A percentile compares a stretch with the other conserved stretches of the same genome.
These are phyloP conservation scores for Auricularia cornea DNA, from an alignment of 768 basidiomycete genomes.

Conservation along the genomic window DNA sequence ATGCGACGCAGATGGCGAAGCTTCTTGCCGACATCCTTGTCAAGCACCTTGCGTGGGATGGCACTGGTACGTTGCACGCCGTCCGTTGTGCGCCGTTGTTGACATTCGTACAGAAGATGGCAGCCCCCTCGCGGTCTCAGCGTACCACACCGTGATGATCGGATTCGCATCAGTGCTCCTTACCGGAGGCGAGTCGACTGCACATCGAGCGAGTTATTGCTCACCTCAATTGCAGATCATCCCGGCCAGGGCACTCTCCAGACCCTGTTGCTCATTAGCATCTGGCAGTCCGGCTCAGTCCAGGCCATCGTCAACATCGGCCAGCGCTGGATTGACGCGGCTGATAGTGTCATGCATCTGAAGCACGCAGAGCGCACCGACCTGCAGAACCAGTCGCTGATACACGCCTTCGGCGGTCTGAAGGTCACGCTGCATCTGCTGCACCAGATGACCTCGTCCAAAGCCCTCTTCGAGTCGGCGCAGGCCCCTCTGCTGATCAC, in stretches of 20 bases:
- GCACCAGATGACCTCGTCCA: conserved; percentile 66
- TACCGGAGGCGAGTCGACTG: conserved; percentile 50
- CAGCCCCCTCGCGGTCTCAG: conserved; percentile 28
- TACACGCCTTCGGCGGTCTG: conserved; percentile 70
- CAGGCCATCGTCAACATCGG: conserved; percentile 56
- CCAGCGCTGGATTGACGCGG: conserved; percentile 43
- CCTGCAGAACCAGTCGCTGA: conserved; percentile 50
- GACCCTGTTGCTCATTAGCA: conserved; percentile 70
- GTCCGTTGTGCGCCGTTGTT: not conserved
- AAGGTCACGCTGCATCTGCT: conserved; percentile 77
- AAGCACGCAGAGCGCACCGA: conserved; percentile 51
- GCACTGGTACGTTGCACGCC: conserved; percentile 48
- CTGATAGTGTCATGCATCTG: conserved; percentile 43
- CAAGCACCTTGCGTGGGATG: conserved; percentile 51
- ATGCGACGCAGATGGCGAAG: conserved; percentile 60
- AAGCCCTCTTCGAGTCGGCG: conserved; percentile 73
- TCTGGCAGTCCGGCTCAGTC: conserved; percentile 65
- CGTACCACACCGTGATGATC: conserved; percentile 48
- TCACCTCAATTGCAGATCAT: conserved; percentile 48
- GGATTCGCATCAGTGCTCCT: conserved; percentile 43
- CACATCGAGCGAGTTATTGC: too few relatives aligned
- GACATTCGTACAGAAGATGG: conserved; percentile 2
- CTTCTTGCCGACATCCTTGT: conserved; percentile 66
- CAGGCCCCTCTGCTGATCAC: conserved; percentile 69
- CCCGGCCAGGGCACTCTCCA: conserved; percentile 66